These are phyloP conservation scores for Apophysomyces sp. DNA, from an alignment of 371 early-diverging fungal genomes.

Conservation along the genomic window DNA sequence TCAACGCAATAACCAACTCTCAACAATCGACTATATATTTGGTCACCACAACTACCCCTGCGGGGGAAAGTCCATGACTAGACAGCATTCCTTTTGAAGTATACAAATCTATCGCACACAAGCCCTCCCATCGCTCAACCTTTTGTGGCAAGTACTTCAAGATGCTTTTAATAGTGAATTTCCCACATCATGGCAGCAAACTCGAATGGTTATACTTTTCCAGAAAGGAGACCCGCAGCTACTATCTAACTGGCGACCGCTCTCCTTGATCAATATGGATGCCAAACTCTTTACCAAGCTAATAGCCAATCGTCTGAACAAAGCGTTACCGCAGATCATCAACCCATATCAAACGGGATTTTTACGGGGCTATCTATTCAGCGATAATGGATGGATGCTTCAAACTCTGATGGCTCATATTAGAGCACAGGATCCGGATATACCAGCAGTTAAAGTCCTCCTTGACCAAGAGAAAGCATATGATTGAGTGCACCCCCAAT, in stretches of 20 bases:
- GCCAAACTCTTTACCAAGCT: slow-evolving; percentile 7
- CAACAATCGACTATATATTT: no score
- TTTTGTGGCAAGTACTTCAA: not conserved
- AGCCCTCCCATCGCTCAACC: not conserved
- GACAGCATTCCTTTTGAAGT: slow-evolving; percentile 35
- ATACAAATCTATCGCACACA: not conserved
- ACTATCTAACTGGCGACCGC: slow-evolving; percentile 7
- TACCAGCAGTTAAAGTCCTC: not conserved
- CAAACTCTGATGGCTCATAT: not conserved
- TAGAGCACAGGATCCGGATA: not conserved
- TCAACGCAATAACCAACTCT: no score
- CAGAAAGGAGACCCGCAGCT: not conserved
- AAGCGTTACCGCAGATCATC: not conserved
- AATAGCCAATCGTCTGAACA: not conserved
- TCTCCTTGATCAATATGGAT: slow-evolving; percentile 4
- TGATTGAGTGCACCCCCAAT: not conserved
- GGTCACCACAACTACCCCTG: no score
- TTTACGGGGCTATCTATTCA: slow-evolving; percentile 6
- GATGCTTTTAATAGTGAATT: not conserved
- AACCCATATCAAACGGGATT: slow-evolving; percentile 4
- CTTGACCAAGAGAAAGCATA: not conserved
- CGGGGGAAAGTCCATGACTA: slow-evolving; percentile 29
- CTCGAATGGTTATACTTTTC: not conserved
- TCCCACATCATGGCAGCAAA: not conserved
- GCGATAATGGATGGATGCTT: slow-evolving; percentile 11